These are phyloP conservation scores for Flaveria sonorensis DNA, from an alignment of 129 eudicot genomes.

Conservation along the genomic window DNA sequence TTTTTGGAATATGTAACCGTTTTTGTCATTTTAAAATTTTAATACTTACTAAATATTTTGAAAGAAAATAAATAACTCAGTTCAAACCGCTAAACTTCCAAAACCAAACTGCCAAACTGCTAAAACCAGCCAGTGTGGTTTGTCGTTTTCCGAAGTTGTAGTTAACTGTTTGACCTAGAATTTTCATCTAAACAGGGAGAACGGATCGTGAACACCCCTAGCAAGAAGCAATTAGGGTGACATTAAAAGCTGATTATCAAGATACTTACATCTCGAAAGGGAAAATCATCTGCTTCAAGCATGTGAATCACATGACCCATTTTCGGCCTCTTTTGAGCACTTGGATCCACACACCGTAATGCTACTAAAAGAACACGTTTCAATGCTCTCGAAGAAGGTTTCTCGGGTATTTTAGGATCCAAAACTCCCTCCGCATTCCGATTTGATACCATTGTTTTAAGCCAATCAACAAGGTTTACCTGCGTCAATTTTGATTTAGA, in stretches of 20 bases:
- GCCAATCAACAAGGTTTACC: constrained; percentile 93
- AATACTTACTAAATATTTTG: no score
- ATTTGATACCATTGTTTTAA: constrained; percentile 82
- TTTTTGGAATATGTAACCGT: no score
- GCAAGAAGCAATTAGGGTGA: neutral
- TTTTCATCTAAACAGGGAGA: neutral
- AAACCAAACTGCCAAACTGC: neutral
- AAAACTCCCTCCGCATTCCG: constrained; percentile 74
- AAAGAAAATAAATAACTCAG: neutral
- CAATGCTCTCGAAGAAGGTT: constrained; percentile 90
- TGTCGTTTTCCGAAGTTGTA: neutral
- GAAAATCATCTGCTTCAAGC: constrained; percentile 88
- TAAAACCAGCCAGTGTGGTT: neutral
- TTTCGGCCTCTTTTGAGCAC: constrained; percentile 86
- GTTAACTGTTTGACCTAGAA: neutral
- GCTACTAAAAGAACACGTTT: constrained; percentile 84
- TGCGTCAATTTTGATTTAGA: constrained; percentile 31
- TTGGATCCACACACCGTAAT: constrained; percentile 88
- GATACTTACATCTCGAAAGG: constrained; percentile 81
- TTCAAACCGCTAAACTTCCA: neutral
- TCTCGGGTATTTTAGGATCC: constrained; percentile 86
- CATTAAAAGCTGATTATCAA: neutral
- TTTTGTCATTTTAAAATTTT: no score
- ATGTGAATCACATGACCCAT: constrained; percentile 95
- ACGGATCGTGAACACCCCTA: neutral